These are phyloP conservation scores for Petasospora fabianii DNA, from an alignment of 1,139 yeast species.

Conservation along the genomic window DNA sequence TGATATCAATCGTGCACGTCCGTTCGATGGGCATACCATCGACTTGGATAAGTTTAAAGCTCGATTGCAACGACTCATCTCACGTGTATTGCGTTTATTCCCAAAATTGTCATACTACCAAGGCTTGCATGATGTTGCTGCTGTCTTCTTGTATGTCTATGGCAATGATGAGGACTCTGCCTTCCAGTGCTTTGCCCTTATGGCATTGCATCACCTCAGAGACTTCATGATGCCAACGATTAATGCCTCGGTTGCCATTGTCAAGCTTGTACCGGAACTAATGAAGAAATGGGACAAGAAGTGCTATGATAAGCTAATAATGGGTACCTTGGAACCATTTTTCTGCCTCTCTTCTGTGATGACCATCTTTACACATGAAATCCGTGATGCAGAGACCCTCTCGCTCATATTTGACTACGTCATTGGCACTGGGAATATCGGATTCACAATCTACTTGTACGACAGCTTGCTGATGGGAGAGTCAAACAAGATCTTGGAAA, in stretches of 20 bases:
- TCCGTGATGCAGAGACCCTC: conserved; percentile 46
- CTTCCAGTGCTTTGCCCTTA: conserved; percentile 47
- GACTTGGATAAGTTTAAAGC: conserved; percentile 33
- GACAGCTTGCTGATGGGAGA: conserved; percentile 45
- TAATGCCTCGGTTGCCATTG: conserved; percentile 60
- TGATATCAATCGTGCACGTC: conserved; percentile 69
- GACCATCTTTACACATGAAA: conserved; percentile 77
- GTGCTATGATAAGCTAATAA: conserved; percentile 47
- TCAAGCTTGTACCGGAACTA: conserved; percentile 61
- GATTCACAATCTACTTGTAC: conserved; percentile 50
- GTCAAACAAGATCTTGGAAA: conserved; percentile 39
- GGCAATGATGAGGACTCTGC: conserved; percentile 36
- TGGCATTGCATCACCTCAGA: conserved; percentile 63
- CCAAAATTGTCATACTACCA: conserved; percentile 77
- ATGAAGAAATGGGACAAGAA: conserved; percentile 47
- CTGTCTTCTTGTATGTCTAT: conserved; percentile 59
- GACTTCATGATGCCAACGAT: conserved; percentile 82
- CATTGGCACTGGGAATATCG: conserved; percentile 44
- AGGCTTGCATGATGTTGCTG: conserved; percentile 87
- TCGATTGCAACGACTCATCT: conserved; percentile 46
- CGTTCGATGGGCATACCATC: conserved; percentile 20
- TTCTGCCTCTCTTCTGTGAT: conserved; percentile 73
- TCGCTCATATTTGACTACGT: conserved; percentile 61
- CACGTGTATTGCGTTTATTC: conserved; percentile 53
- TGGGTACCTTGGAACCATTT: conserved; percentile 49